These are phyloP conservation scores for Nidularia pulvinata DNA, from an alignment of 768 basidiomycete species.

Conservation along the genomic window DNA sequence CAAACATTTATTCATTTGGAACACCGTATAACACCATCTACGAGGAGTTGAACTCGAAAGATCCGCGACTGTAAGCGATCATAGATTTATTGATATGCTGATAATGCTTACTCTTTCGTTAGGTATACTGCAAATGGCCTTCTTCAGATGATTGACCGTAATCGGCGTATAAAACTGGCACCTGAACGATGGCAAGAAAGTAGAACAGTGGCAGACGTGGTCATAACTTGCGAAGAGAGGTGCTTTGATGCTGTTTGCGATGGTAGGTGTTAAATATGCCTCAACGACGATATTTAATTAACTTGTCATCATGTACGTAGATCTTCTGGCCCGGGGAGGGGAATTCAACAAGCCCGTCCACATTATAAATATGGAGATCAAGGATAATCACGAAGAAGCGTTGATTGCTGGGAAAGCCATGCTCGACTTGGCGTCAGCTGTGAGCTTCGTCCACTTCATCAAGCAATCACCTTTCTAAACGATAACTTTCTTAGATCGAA, in stretches of 20 bases:
- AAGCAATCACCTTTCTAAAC: conserved; percentile 6
- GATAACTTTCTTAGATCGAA: conserved; percentile 66
- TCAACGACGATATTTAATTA: no score
- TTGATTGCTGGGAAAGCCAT: conserved; percentile 95
- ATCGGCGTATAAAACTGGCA: conserved; percentile 86
- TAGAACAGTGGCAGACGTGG: conserved; percentile 87
- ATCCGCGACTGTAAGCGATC: conserved; percentile 70
- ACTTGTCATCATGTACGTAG: conserved; percentile 30
- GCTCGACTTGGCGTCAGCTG: conserved; percentile 86
- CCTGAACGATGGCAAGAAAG: conserved; percentile 98
- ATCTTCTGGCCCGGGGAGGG: conserved; percentile 84
- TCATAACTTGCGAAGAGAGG: conserved; percentile 98
- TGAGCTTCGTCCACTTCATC: conserved; percentile 36
- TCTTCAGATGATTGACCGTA: conserved; percentile 95
- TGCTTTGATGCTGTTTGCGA: conserved; percentile 99
- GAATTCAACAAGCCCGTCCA: conserved; percentile 95
- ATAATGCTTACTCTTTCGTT: conserved; percentile 5
- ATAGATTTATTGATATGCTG: conserved; percentile 7
- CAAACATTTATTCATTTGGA: conserved; percentile 96
- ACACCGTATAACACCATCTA: conserved; percentile 97
- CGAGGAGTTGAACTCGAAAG: conserved; percentile 84
- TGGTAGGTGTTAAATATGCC: conserved; percentile 48
- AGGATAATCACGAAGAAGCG: conserved; percentile 99
- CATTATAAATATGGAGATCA: conserved; percentile 97
- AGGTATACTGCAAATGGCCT: conserved; percentile 96